These are phyloP conservation scores for Phialemonium atrogriseum DNA, from an alignment of 2,329 filamentous ascomycete genomes.

Conservation along the genomic window DNA sequence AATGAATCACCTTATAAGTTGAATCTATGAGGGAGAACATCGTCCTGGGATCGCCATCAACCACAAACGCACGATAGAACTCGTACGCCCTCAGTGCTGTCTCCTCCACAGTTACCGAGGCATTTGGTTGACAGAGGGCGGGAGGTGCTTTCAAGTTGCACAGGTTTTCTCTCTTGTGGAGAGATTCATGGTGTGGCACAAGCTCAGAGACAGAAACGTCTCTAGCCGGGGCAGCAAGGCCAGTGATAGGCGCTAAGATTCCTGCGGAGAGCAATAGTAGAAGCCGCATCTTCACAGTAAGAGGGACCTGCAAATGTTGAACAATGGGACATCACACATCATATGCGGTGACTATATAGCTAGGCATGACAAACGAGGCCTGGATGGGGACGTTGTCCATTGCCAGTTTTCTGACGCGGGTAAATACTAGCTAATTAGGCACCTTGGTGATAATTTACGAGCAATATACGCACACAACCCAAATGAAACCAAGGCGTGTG, in stretches of 20 bases:
- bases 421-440: no score
- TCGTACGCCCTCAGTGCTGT: constrained; percentile 28
- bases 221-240: neutral
- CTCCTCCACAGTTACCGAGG: constrained; percentile 25
- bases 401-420: neutral
- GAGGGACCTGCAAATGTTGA: neutral
- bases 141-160: constrained; percentile 26
- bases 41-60: constrained; percentile 27
- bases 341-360: neutral
- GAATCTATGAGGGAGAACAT: constrained; percentile 32
- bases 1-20: constrained; percentile 21
- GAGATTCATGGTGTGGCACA: constrained; percentile 2
- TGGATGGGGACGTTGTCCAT: no score
- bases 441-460: no score
- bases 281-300: neutral
- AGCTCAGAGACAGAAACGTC: neutral
- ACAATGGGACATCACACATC: neutral
- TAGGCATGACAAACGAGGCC: neutral
- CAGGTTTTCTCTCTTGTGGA: constrained; percentile 25
- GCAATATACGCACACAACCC: no score
- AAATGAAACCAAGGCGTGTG: no score
- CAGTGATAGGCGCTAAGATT: constrained; percentile 1
- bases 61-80: constrained; percentile 31
- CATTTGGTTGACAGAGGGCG: constrained; percentile 24
- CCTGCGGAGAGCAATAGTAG: neutral